Base-by-base conservation (phyloP, 805 yeast species). In the Candida maris region DNA sequence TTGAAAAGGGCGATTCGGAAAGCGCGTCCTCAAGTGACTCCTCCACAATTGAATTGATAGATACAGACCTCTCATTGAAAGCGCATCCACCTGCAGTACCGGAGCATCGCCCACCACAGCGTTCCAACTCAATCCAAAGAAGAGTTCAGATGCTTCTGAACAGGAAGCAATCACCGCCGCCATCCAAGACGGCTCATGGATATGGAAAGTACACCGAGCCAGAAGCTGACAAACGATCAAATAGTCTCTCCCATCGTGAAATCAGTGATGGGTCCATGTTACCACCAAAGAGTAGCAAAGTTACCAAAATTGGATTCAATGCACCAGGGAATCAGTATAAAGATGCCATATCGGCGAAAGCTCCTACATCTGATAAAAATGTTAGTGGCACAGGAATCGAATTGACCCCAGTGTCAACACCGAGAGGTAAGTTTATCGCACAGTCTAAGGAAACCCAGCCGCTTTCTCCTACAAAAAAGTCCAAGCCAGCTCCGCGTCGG, bases 131-230 rank as follows among this genome's bases (percentile, higher is more conserved):
- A 0, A 77, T 80, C 29, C 81, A 77, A 47, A 61, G 72, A 38
- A 65, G 84, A 46, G 76, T 79, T 56, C 72, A 70, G 30, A 67
- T 67, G 46, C 61, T 75, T 26, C 56, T 78, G 37, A 65, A 58
- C 40, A 64, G 67, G 47, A 59, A 56, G 42, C 57, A 59, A 34
- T 62, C 72, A 4, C 72, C 74, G 9, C 73, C 73, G 3, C 62
- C 73, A 0, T 54, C 62, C 13, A 80, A 75, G 48, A 79, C 91
- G 0, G 95, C 95, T 0, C 59, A 68, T 4, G 96, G 96, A 0
- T 87, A 88, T 57, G 96, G 96, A 6, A 76, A 77, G 54, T 85
- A 73, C 53, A 79, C 89, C 0, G 81, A 71, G 32, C 21, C 32
- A 9, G 44, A 45, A 6, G 28, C 21, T 19, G 25, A n/a, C 12